A percentile compares a stretch with the other conserved stretches of the same genome.
phyloP scores from a whole-genome alignment of 2,329 filamentous ascomycete genomes.

The Epichloe baconii region DNA sequence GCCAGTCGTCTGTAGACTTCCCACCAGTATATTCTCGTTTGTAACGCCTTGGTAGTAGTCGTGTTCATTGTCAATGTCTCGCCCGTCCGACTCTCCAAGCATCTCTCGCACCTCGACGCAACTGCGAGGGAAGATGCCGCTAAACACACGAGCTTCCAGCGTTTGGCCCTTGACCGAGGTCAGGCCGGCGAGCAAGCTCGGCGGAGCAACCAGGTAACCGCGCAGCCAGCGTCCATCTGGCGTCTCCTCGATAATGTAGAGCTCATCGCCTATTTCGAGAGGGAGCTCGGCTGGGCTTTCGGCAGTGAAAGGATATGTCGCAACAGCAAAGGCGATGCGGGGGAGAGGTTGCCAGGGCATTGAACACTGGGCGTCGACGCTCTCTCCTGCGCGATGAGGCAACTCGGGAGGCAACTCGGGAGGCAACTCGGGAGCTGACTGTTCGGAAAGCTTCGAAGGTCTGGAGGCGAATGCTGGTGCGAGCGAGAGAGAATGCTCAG shows the following conservation, averaged over 20 bases:
- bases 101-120: conserved; percentile 94
- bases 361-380: conserved; percentile 17
- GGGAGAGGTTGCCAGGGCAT: conserved; percentile 98
- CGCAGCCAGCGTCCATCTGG: conserved; percentile 86
- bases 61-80: conserved; percentile 32
- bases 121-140: conserved; percentile 90
- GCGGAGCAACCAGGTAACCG: conserved; percentile 88
- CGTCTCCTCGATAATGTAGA: conserved; percentile 97
- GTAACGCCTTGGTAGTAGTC: conserved; percentile 19
- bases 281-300: conserved; percentile 81
- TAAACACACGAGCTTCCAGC: conserved; percentile 90
- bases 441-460: background rate
- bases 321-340: conserved; percentile 94
- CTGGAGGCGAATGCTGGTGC: background rate
- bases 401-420: background rate
- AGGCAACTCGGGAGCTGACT: background rate
- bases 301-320: conserved; percentile 85
- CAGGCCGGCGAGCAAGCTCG: conserved; percentile 80
- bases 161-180: conserved; percentile 87
- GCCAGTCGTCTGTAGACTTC: conserved; percentile 19
- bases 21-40: conserved; percentile 19
- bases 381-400: conserved; percentile 5
- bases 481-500: background rate
- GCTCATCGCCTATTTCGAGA: conserved; percentile 92
- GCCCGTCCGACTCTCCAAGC: conserved; percentile 58